phyloP scores from a whole-genome alignment of 768 basidiomycete genomes.

The Lactarius hengduanensis region DNA sequence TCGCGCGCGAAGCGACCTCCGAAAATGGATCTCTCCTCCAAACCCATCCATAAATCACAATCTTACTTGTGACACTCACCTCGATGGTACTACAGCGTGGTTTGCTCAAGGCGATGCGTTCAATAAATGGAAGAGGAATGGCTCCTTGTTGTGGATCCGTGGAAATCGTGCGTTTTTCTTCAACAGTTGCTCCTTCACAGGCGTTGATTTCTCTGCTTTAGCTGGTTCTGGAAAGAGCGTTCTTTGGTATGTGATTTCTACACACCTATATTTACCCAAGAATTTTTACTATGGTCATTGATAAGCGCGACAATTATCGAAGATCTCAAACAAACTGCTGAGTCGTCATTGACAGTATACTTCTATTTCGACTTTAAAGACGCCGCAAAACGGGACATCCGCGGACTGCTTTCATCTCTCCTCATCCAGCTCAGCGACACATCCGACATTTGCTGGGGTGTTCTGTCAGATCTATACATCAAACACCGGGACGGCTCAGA shows the following conservation, averaged over 20 bases:
- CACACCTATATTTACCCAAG: too few relatives aligned
- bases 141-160: conserved; percentile 12
- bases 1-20: neutral
- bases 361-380: conserved; percentile 8
- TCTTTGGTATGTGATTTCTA: neutral
- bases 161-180: conserved; percentile 7
- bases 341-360: neutral
- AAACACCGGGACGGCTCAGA: neutral
- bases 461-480: neutral
- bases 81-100: conserved; percentile 5
- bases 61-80: neutral
- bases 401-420: conserved; percentile 3
- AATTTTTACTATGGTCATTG: neutral
- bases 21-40: conserved; percentile 11
- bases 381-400: neutral
- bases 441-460: neutral
- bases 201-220: neutral
- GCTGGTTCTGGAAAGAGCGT: conserved; percentile 14
- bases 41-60: conserved; percentile 16
- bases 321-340: neutral
- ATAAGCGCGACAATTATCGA: conserved; percentile 7
- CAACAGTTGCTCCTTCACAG: neutral
- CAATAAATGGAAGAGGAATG: neutral
- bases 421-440: neutral
- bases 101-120: neutral